Base-by-base conservation (phyloP, 805 yeast species). In the Zygotorulaspora sp. region DNA sequence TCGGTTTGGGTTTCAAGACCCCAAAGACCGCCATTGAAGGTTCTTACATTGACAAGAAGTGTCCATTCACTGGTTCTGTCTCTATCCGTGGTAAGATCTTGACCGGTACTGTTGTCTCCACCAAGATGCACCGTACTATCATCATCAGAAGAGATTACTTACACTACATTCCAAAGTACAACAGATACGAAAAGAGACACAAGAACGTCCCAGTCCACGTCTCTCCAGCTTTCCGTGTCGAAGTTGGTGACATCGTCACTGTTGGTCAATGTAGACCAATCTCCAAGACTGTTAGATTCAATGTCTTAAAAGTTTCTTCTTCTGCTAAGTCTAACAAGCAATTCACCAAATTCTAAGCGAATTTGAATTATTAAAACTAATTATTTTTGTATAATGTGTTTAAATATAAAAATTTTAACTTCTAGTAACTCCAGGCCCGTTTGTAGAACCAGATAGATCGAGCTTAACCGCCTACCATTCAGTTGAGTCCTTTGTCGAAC, bases 161-260 rank as follows among this genome's bases (percentile, higher is more conserved):
- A 72, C 99, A 92, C 80, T 92, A 87, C 79, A 85, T 92, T 73
- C 95, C 97, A 75, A 92, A 92, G 83, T 92, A 92, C 80, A 92
- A 90, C 95, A 89, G 99, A 85, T 92, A 88, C 86, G 99, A 92
- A 80, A 92, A 92, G 86, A 88, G 99, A 80, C 99, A 92, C 86
- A 92, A 92, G 92, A 92, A 92, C 83, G 80, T 92, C 54, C 94
- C 99, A 71, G 99, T 96, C 65, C 99, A 92, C 79, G 86, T 92
- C 66, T 90, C 97, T 58, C 99, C 99, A 77, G 97, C 97, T 74
- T 92, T 92, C 97, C 94, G 99, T 78, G 96, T 90, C 63, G 76
- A 76, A 71, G 97, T 89, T 72, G 99, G 98, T 81, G 99, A 92
- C 70, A 77, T 83, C 58, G 98, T 92, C 66, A 89, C 96, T 63